phyloP scores from a whole-genome alignment of 805 yeast species.

The Monosporozyma siamensis region DNA sequence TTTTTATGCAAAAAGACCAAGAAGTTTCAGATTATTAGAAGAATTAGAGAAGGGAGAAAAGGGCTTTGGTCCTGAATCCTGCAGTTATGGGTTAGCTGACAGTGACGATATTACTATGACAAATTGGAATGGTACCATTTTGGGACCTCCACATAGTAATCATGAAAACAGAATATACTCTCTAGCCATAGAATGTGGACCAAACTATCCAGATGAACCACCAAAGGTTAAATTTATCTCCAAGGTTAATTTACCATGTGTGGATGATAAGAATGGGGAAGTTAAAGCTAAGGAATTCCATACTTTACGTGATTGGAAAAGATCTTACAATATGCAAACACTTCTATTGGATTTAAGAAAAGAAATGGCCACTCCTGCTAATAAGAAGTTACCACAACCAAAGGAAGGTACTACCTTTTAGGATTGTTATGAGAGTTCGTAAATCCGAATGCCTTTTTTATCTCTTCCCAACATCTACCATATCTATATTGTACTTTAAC shows the following conservation, averaged over 20 bases:
- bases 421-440: background rate
- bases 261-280: slow-evolving; percentile 52
- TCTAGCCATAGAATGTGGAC: slow-evolving; percentile 72
- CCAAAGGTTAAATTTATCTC: slow-evolving; percentile 76
- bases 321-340: slow-evolving; percentile 90
- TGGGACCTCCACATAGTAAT: slow-evolving; percentile 89
- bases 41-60: slow-evolving; percentile 97
- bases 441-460: background rate
- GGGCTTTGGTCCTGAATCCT: slow-evolving; percentile 93
- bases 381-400: slow-evolving; percentile 85
- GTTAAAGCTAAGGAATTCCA: slow-evolving; percentile 49
- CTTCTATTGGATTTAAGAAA: slow-evolving; percentile 79
- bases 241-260: slow-evolving; percentile 85
- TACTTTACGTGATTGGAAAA: slow-evolving; percentile 74
- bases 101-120: slow-evolving; percentile 90
- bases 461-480: background rate
- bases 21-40: slow-evolving; percentile 89
- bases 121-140: slow-evolving; percentile 93
- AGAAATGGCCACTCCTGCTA: slow-evolving; percentile 75
- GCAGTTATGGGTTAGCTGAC: slow-evolving; percentile 88
- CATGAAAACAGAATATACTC: slow-evolving; percentile 93
- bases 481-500: too few relatives aligned
- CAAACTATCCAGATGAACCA: slow-evolving; percentile 78
- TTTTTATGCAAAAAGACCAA: slow-evolving; percentile 40
- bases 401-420: slow-evolving; percentile 70